phyloP scores from a whole-genome alignment of 2,329 filamentous ascomycete species.

The Chaetomiaceae sp. region DNA sequence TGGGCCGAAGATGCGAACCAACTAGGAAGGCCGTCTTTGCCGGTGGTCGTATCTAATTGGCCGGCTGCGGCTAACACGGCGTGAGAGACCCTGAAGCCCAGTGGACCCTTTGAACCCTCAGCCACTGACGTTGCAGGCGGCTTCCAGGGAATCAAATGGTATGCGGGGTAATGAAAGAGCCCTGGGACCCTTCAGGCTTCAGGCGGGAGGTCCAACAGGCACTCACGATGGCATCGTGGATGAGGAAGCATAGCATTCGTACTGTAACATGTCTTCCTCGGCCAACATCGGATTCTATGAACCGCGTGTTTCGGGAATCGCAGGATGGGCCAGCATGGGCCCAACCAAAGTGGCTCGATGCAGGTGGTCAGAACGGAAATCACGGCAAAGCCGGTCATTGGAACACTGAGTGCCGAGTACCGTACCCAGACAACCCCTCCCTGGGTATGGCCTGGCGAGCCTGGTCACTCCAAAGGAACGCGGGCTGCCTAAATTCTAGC shows the following conservation, averaged over 20 bases:
- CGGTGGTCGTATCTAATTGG: constrained; percentile 8
- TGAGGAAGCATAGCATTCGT: no score
- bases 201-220: not conserved
- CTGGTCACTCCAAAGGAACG: no score
- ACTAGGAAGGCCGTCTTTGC: constrained; percentile 2
- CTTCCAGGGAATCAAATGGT: not conserved
- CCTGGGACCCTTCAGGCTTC: constrained; percentile 15
- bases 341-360: no score
- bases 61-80: constrained; percentile 10
- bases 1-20: constrained; percentile 4
- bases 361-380: no score
- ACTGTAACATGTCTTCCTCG: no score
- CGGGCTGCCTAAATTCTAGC: no score
- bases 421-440: not conserved
- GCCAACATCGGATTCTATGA: no score
- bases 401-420: not conserved
- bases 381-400: no score
- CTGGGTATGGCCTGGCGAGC: no score
- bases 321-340: no score
- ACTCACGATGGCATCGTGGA: not conserved
- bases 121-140: constrained; percentile 21
- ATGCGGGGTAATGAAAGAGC: constrained; percentile 25
- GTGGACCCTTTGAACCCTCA: constrained; percentile 16
- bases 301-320: no score
- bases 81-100: not conserved